Conservation (phyloP, 352 stramenopile species). For the Phytopythium kandeliae region DNA sequence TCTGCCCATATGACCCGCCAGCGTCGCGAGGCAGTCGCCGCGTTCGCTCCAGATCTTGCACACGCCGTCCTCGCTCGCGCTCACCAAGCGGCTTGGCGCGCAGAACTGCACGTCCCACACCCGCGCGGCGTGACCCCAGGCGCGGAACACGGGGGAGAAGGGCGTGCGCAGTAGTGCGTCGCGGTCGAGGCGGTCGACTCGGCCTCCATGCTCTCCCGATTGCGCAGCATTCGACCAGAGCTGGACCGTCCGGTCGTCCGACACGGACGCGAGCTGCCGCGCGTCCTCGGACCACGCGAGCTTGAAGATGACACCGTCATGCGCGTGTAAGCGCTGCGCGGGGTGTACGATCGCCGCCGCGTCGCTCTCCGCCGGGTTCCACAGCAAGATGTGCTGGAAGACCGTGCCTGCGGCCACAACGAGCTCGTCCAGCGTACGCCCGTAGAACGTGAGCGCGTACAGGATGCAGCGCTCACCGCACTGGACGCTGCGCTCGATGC, state of each 20-base stretch:
- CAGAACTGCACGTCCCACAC: constrained; percentile 85
- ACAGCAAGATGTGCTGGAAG: constrained; percentile 84
- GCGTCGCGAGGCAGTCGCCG: constrained; percentile 59
- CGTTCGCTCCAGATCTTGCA: constrained; percentile 65
- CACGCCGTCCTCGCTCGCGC: constrained; percentile 72
- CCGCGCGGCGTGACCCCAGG: constrained; percentile 78
- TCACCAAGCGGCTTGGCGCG: constrained; percentile 31
- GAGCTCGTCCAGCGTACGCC: constrained; percentile 46
- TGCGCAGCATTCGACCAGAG: constrained; percentile 53
- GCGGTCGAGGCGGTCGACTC: not conserved
- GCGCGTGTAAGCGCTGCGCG: constrained; percentile 61
- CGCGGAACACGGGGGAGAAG: constrained; percentile 56
- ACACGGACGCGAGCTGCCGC: constrained; percentile 69
- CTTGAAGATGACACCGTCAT: constrained; percentile 86
- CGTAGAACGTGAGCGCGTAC: constrained; percentile 77
- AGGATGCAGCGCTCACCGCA: constrained; percentile 80
- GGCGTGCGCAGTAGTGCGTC: constrained; percentile 9
- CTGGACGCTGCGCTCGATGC: constrained; percentile 49
- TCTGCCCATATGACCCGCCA: constrained; percentile 69
- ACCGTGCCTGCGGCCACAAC: constrained; percentile 79
- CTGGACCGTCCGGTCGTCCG: constrained; percentile 80
- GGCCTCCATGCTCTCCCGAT: constrained; percentile 6
- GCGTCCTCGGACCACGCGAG: constrained; percentile 69
- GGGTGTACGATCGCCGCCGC: constrained; percentile 18
- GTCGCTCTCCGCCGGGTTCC: constrained; percentile 28